phyloP scores from a whole-genome alignment of 306 rosid genomes.

The Cucumis hystrix region DNA sequence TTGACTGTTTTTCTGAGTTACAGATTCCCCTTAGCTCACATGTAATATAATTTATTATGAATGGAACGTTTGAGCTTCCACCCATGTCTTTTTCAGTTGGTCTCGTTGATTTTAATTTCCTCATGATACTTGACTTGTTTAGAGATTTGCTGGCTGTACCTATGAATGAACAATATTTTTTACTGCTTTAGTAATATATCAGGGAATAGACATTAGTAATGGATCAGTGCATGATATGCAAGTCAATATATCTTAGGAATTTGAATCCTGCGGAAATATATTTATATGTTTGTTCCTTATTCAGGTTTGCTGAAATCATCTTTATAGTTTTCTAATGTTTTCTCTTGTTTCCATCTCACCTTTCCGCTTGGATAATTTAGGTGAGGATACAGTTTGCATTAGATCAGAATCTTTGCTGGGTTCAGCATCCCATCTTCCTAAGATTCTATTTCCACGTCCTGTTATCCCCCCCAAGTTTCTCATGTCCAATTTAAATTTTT shows the following conservation, averaged over 20 bases:
- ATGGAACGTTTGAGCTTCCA: not conserved
- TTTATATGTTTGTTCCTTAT: not conserved
- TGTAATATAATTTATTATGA: conserved; percentile 22
- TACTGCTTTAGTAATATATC: not conserved
- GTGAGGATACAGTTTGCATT: not conserved
- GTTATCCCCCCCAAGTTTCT: too few species aligned
- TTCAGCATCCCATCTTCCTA: not conserved
- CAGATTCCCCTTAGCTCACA: conserved; percentile 22
- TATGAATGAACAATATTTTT: not conserved
- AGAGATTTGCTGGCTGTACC: not conserved
- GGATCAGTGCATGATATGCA: not conserved
- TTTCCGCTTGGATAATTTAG: not conserved
- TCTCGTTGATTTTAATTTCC: not conserved
- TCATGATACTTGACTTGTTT: not conserved
- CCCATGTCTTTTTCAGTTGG: not conserved
- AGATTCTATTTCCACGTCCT: too few species aligned
- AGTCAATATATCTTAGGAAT: not conserved
- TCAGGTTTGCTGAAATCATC: not conserved
- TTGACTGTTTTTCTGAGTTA: conserved; percentile 18
- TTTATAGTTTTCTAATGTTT: not conserved
- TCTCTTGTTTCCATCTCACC: not conserved
- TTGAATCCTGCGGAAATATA: not conserved
- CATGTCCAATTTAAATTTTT: too few species aligned
- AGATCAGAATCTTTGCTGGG: not conserved
- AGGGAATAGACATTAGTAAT: not conserved